phyloP scores from a whole-genome alignment of 2,329 filamentous ascomycete genomes.

The Coniochaeta hoffmannii region DNA sequence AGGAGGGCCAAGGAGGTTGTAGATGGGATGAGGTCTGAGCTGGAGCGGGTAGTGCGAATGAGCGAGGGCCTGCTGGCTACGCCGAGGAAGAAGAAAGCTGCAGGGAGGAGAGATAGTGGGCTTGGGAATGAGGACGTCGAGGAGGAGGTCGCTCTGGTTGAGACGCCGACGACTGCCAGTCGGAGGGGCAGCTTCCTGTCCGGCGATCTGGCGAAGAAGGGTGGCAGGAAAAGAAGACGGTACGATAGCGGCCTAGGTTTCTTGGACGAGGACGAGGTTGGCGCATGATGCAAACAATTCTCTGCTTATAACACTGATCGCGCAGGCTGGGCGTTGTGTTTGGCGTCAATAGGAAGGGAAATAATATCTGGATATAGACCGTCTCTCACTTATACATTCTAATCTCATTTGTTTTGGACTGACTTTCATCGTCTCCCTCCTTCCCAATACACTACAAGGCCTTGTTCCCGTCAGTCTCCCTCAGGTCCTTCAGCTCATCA shows the following conservation, averaged over 20 bases:
- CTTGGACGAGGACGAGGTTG: conserved; percentile 44
- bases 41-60: conserved; percentile 39
- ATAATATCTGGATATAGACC: background rate
- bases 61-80: conserved; percentile 35
- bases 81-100: conserved; percentile 13
- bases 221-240: conserved; percentile 33
- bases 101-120: conserved; percentile 7
- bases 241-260: conserved; percentile 50
- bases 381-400: background rate
- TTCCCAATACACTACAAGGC: too few relatives aligned
- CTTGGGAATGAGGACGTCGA: conserved; percentile 10
- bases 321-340: background rate
- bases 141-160: conserved; percentile 1
- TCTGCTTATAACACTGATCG: conserved; percentile 6
- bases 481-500: background rate
- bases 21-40: conserved; percentile 42
- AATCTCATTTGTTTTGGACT: background rate
- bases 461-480: background rate
- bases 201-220: conserved; percentile 21
- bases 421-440: too few relatives aligned
- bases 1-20: conserved; percentile 34
- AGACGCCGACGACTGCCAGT: background rate
- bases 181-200: conserved; percentile 15
- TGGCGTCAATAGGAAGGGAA: background rate
- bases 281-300: conserved; percentile 14